Conservation (phyloP, 2,329 filamentous ascomycete species). For the Aquanectria penicillioides region DNA sequence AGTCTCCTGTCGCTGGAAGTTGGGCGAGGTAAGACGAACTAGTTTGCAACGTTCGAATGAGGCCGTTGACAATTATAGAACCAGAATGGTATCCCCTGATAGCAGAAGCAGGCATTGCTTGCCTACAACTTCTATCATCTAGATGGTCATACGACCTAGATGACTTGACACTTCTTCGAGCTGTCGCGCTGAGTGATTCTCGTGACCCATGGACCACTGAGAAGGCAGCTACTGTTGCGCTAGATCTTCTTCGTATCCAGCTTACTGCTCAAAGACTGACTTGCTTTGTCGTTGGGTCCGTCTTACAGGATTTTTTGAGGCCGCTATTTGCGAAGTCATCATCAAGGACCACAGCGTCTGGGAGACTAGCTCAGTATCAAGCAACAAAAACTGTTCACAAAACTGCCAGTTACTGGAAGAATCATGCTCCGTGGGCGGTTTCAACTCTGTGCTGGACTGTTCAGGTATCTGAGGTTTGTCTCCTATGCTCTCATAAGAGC, state of each 20-base stretch:
- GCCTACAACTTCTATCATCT: constrained; percentile 40
- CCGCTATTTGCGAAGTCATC: constrained; percentile 72
- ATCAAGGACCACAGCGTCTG: constrained; percentile 48
- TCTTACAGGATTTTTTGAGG: constrained; percentile 72
- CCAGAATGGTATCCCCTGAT: constrained; percentile 9
- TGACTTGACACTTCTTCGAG: constrained; percentile 41
- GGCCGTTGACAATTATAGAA: neutral
- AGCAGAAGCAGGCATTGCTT: constrained; percentile 42
- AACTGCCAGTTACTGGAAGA: constrained; percentile 39
- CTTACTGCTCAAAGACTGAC: constrained; percentile 28
- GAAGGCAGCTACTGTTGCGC: constrained; percentile 43
- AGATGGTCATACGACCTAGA: constrained; percentile 12
- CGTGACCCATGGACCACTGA: constrained; percentile 52
- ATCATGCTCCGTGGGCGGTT: constrained; percentile 29
- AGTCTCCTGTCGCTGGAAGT: neutral
- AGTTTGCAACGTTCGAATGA: no score
- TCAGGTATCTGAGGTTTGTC: constrained; percentile 57
- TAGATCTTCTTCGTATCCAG: constrained; percentile 44
- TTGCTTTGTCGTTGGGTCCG: constrained; percentile 61
- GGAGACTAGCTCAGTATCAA: constrained; percentile 43
- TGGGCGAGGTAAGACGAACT: neutral
- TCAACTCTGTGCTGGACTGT: constrained; percentile 65
- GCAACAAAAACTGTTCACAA: neutral
- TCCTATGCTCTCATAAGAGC: neutral
- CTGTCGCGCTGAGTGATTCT: constrained; percentile 46